phyloP scores from a whole-genome alignment of 805 yeast species.

The Priceomyces medius region DNA sequence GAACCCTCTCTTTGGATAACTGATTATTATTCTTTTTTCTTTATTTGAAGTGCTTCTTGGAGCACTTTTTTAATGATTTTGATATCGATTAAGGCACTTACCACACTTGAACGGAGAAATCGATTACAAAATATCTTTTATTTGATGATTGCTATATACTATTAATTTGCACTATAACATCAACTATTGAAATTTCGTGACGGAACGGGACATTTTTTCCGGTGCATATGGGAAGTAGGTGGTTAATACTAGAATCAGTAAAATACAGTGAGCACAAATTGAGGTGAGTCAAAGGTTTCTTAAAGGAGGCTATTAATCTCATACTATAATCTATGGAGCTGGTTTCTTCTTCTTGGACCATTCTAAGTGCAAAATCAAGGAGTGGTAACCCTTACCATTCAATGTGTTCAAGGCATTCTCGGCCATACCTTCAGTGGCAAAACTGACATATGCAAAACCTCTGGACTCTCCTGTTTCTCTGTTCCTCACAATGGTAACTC shows the following conservation, averaged over 20 bases:
- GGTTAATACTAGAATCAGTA: slow-evolving; percentile 6
- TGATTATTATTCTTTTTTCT: too few species aligned
- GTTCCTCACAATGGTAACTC: slow-evolving; percentile 83
- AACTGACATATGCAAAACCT: slow-evolving; percentile 94
- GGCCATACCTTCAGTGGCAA: slow-evolving; percentile 66
- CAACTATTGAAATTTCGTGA: not conserved
- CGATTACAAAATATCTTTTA: too few species aligned
- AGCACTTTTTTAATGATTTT: too few species aligned
- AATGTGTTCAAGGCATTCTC: slow-evolving; percentile 71
- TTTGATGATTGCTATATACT: too few species aligned
- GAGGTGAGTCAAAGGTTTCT: not conserved
- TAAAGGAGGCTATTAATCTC: not conserved
- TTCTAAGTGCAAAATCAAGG: slow-evolving; percentile 62
- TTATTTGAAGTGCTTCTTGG: too few species aligned
- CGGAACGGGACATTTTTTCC: not conserved
- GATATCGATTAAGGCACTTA: too few species aligned
- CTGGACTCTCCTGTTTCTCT: slow-evolving; percentile 91
- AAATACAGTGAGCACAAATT: slow-evolving; percentile 7
- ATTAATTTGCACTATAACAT: not conserved
- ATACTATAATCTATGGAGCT: not conserved
- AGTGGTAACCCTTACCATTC: slow-evolving; percentile 91
- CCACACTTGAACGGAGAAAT: too few species aligned
- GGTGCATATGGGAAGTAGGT: slow-evolving; percentile 1
- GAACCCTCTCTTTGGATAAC: too few species aligned
- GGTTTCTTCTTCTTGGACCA: slow-evolving; percentile 47